Evolutionary conservation across 1,139 yeast species (phyloP).

Genomic region (Scheffersomyces insectosa): DNA sequence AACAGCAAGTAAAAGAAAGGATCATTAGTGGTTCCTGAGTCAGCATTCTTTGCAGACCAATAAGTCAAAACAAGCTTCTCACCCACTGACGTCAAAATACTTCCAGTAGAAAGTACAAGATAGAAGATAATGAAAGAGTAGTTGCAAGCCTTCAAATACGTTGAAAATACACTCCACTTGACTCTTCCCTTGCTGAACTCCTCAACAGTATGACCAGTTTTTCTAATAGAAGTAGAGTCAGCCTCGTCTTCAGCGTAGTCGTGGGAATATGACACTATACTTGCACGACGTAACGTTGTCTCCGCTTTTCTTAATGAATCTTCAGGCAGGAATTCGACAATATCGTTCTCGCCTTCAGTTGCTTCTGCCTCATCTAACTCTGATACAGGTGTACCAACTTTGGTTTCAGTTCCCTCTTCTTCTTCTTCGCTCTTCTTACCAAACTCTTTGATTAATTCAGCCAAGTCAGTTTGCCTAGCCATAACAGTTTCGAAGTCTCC

Average conservation of each 20-base stretch:
- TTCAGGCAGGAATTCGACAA: conserved; percentile 12
- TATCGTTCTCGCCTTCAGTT: conserved; percentile 7
- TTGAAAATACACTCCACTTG: conserved; percentile 21
- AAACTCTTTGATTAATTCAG: conserved; percentile 65
- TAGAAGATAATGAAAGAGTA: conserved; percentile 23
- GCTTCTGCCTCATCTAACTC: not conserved
- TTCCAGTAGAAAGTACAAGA: conserved; percentile 16
- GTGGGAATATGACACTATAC: conserved; percentile 23
- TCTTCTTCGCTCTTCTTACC: conserved; percentile 51
- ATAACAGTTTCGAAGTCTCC: conserved; percentile 28
- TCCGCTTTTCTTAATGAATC: conserved; percentile 6
- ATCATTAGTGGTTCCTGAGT: conserved; percentile 18
- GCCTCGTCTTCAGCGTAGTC: conserved; percentile 20
- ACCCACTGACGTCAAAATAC: conserved; percentile 17
- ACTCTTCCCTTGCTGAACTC: conserved; percentile 25
- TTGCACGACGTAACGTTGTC: conserved; percentile 15
- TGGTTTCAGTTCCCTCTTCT: conserved; percentile 2
- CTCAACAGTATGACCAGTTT: conserved; percentile 23
- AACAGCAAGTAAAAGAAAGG: conserved; percentile 19
- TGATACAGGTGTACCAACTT: not conserved
- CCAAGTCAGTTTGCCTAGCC: conserved; percentile 14
- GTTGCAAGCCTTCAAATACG: conserved; percentile 29
- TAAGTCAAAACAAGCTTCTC: conserved; percentile 25
- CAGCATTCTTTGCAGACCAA: conserved; percentile 28
- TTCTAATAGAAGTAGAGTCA: conserved; percentile 13